Percentiles rank a stretch among this genome's conserved stretches.
phyloP scores from a whole-genome alignment of 805 yeast genomes.

The Candida palmyrensis region DNA sequence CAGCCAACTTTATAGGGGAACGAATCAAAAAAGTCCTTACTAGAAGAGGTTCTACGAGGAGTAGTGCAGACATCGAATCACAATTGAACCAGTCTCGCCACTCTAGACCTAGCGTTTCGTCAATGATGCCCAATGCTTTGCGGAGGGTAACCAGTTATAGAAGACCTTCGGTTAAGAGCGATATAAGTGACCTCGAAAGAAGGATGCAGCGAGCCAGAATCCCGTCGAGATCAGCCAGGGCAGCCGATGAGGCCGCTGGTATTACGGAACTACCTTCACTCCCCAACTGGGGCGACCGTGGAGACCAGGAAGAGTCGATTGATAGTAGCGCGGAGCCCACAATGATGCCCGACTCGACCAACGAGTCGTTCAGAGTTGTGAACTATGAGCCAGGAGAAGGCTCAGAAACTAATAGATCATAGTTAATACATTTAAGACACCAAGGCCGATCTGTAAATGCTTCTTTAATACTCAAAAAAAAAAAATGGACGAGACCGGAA shows the following conservation, averaged over 20 bases:
- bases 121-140: too few relatives aligned
- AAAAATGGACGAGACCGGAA: conserved; percentile 65
- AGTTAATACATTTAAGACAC: background rate
- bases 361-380: background rate
- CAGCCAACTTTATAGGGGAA: conserved; percentile 19
- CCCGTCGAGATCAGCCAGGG: conserved; percentile 8
- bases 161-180: conserved; percentile 6
- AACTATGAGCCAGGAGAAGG: background rate
- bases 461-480: conserved; percentile 9
- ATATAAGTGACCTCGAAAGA: conserved; percentile 6
- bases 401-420: background rate
- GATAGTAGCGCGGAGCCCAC: too few relatives aligned
- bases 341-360: background rate
- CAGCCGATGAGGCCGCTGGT: conserved; percentile 15
- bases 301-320: too few relatives aligned
- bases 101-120: too few relatives aligned
- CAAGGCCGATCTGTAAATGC: background rate
- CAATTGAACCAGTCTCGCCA: too few relatives aligned
- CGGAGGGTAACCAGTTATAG: too few relatives aligned
- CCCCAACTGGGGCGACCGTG: background rate
- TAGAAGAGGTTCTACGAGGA: too few relatives aligned
- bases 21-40: conserved; percentile 13
- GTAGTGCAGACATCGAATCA: too few relatives aligned
- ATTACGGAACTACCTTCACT: conserved; percentile 3
- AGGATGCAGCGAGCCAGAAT: conserved; percentile 14